Conservation (phyloP, 1,284 basidiomycete genomes). For the Austropuccinia psidii region DNA sequence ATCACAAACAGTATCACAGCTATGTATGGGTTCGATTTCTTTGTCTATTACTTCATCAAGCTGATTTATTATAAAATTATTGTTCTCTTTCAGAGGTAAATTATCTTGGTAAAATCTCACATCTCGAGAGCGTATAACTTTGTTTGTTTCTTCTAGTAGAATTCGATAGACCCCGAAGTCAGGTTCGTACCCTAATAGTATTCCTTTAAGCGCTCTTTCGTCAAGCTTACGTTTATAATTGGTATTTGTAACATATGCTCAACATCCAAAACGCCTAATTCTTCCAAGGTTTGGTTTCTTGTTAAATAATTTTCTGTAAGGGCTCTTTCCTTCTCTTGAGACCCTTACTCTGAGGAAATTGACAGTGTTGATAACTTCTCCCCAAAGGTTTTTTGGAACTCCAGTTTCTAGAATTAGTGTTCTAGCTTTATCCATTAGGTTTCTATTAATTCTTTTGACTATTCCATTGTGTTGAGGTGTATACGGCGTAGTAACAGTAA, state of each 20-base stretch:
- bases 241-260: too few relatives aligned
- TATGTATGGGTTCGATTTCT: too few relatives aligned
- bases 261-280: background rate
- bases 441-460: conserved; percentile 14
- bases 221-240: too few relatives aligned
- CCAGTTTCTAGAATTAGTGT: background rate
- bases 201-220: too few relatives aligned
- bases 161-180: conserved; percentile 8
- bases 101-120: background rate
- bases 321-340: too few relatives aligned
- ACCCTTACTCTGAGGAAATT: too few relatives aligned
- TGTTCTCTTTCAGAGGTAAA: too few relatives aligned
- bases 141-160: background rate
- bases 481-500: conserved; percentile 2
- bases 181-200: conserved; percentile 6
- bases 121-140: conserved; percentile 19
- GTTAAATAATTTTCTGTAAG: background rate
- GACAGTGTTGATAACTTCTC: conserved; percentile 12
- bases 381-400: background rate
- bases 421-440: conserved; percentile 8
- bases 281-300: background rate
- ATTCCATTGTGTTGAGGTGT: conserved; percentile 28
- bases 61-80: too few relatives aligned
- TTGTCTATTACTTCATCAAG: too few relatives aligned
- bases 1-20: too few relatives aligned